Evolutionary conservation across 2,329 filamentous ascomycete species (phyloP).

Genomic region (Dothiorella sarmentorum): DNA sequence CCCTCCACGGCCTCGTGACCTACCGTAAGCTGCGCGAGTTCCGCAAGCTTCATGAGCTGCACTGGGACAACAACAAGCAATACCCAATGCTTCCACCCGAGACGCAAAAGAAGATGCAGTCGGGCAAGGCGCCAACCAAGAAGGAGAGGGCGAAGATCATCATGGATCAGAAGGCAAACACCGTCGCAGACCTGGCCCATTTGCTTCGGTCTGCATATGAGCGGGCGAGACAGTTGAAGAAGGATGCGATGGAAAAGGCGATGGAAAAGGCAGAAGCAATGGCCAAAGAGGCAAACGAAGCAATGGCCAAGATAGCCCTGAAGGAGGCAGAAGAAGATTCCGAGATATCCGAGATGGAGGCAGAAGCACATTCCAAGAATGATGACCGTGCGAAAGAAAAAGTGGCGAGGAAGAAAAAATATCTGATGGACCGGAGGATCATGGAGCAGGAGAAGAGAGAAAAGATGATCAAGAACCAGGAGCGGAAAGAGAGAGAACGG

Average conservation of each 20-base stretch:
- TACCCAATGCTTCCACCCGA: slow-evolving; percentile 18
- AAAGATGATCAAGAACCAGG: too few species aligned
- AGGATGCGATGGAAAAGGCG: slow-evolving; percentile 31
- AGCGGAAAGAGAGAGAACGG: too few species aligned
- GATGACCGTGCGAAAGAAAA: too few species aligned
- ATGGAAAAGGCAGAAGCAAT: not conserved
- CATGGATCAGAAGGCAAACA: slow-evolving; percentile 64
- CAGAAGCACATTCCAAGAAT: too few species aligned
- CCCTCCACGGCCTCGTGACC: slow-evolving; percentile 50
- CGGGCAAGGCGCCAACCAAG: slow-evolving; percentile 46
- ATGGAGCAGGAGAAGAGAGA: too few species aligned
- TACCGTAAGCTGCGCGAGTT: slow-evolving; percentile 60
- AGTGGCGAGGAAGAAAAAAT: too few species aligned
- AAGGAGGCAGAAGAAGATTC: too few species aligned
- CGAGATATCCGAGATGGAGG: too few species aligned
- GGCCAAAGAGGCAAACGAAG: not conserved
- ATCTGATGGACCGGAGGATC: too few species aligned
- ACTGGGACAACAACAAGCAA: slow-evolving; percentile 42
- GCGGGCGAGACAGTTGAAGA: too few species aligned
- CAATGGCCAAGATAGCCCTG: too few species aligned
- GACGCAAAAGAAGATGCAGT: slow-evolving; percentile 39
- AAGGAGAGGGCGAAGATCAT: slow-evolving; percentile 50
- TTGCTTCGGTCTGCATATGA: slow-evolving; percentile 52
- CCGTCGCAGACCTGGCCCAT: slow-evolving; percentile 58
- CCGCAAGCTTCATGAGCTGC: slow-evolving; percentile 55